Conservation (phyloP, 495 filamentous ascomycete species). For the Penicillium goetzii region DNA sequence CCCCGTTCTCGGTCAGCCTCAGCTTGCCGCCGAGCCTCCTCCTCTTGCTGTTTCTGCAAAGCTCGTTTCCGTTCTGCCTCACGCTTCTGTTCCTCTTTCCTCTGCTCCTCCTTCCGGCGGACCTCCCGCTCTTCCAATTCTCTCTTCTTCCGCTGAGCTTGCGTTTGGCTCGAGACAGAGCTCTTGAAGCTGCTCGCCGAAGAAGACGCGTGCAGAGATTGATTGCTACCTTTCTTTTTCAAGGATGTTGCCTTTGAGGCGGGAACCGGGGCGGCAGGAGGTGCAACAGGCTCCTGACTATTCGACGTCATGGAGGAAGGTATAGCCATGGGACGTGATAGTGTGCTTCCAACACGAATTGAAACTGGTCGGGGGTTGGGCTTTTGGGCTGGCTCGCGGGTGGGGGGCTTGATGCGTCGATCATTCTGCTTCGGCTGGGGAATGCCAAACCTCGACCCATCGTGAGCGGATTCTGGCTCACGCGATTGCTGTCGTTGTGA, state of each 20-base stretch:
- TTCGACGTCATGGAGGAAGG: conserved; percentile 62
- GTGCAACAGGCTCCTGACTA: conserved; percentile 60
- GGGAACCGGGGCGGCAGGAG: conserved; percentile 48
- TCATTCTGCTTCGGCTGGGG: conserved; percentile 59
- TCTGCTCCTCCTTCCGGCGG: conserved; percentile 74
- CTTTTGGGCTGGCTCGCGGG: conserved; percentile 67
- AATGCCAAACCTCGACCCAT: conserved; percentile 42
- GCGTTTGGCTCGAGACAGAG: conserved; percentile 60
- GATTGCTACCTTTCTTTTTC: conserved; percentile 68
- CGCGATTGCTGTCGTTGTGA: conserved; percentile 53
- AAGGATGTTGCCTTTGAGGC: conserved; percentile 50
- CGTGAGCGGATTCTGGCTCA: conserved; percentile 38
- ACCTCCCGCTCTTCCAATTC: conserved; percentile 77
- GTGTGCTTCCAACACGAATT: conserved; percentile 73
- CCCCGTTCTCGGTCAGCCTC: conserved; percentile 44
- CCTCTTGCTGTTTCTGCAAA: conserved; percentile 56
- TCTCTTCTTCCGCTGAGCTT: conserved; percentile 62
- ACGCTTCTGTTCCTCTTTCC: conserved; percentile 61
- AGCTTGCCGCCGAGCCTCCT: conserved; percentile 52
- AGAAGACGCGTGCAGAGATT: conserved; percentile 66
- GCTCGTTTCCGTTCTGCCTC: conserved; percentile 68
- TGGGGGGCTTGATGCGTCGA: conserved; percentile 73
- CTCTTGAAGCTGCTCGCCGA: conserved; percentile 71
- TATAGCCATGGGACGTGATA: conserved; percentile 69
- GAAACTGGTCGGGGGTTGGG: conserved; percentile 75